phyloP scores from a whole-genome alignment of 2,329 filamentous ascomycete species.

The Fusarium lyarnte region DNA sequence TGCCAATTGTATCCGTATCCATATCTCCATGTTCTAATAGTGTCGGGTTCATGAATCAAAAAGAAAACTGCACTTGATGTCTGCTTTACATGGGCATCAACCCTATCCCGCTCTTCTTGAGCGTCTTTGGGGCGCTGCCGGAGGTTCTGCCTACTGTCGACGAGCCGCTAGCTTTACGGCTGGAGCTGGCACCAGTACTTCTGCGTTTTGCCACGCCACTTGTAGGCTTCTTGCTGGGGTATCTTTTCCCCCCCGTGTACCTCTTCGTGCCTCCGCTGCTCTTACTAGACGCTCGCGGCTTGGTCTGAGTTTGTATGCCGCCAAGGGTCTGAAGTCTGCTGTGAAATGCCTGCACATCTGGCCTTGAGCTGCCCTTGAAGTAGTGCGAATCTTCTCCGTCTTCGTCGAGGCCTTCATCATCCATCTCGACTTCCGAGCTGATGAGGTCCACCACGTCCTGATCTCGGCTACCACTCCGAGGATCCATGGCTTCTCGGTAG shows the following conservation, averaged over 20 bases:
- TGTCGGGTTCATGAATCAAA: conserved; percentile 8
- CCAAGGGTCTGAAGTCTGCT: conserved; percentile 45
- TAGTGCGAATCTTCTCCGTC: conserved; percentile 59
- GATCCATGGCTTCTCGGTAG: conserved; percentile 63
- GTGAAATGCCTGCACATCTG: conserved; percentile 50
- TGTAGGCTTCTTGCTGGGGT: conserved; percentile 43
- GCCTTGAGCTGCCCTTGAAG: conserved; percentile 48
- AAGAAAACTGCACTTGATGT: neutral
- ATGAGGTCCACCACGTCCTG: conserved; percentile 66
- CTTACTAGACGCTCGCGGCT: conserved; percentile 39
- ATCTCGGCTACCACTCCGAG: conserved; percentile 29
- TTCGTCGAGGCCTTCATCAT: conserved; percentile 51
- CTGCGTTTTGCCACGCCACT: conserved; percentile 47
- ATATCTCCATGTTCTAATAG: neutral
- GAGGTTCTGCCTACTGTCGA: conserved; percentile 36
- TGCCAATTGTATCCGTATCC: conserved; percentile 3
- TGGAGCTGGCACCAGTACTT: conserved; percentile 38
- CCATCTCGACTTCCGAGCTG: conserved; percentile 54
- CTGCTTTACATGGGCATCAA: conserved; percentile 43
- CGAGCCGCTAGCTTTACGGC: conserved; percentile 47
- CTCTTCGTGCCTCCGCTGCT: conserved; percentile 44
- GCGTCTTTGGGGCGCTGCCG: conserved; percentile 38
- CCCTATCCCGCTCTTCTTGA: conserved; percentile 51
- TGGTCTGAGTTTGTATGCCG: conserved; percentile 41
- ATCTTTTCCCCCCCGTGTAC: conserved; percentile 45